Percentiles rank a stretch among this genome's conserved stretches.
Conservation (phyloP, 805 yeast species). For the Suhomyces sp. region DNA sequence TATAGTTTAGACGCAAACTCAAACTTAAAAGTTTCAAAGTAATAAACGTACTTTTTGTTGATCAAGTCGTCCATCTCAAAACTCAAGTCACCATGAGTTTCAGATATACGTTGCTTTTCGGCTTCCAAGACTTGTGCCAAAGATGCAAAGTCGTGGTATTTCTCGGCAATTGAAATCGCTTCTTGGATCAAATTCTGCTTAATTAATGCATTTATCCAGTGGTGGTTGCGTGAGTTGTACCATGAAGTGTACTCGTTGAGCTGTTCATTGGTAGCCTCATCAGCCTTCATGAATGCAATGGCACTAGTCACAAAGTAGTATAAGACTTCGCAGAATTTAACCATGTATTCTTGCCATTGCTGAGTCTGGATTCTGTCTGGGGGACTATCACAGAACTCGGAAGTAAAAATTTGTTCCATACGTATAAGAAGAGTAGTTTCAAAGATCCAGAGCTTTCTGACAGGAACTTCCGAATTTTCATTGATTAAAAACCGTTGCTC, state of each 20-base stretch:
- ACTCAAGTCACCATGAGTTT: slow-evolving; percentile 15
- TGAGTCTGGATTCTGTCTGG: slow-evolving; percentile 13
- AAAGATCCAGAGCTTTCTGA: slow-evolving; percentile 47
- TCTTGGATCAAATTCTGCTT: slow-evolving; percentile 47
- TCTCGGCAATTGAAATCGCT: slow-evolving; percentile 62
- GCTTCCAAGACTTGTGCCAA: slow-evolving; percentile 49
- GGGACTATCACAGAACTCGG: slow-evolving; percentile 9
- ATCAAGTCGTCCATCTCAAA: slow-evolving; percentile 15
- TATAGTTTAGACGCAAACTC: slow-evolving; percentile 66
- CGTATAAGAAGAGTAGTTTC: slow-evolving; percentile 36
- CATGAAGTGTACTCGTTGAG: slow-evolving; percentile 29
- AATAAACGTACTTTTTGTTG: slow-evolving; percentile 39
- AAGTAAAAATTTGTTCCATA: slow-evolving; percentile 42
- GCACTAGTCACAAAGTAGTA: slow-evolving; percentile 37
- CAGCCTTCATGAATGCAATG: slow-evolving; percentile 29
- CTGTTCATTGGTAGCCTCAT: slow-evolving; percentile 21
- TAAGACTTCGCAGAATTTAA: slow-evolving; percentile 28
- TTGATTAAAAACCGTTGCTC: slow-evolving; percentile 37
- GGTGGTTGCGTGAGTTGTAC: slow-evolving; percentile 28
- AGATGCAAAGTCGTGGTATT: slow-evolving; percentile 62
- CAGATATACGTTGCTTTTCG: slow-evolving; percentile 23
- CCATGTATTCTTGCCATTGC: slow-evolving; percentile 17
- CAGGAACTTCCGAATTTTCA: slow-evolving; percentile 23
- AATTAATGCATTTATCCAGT: slow-evolving; percentile 63
- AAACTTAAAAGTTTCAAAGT: slow-evolving; percentile 62